Evolutionary conservation across 73 alveolate species (phyloP).

Genomic region (Effrenium voratum): DNA sequence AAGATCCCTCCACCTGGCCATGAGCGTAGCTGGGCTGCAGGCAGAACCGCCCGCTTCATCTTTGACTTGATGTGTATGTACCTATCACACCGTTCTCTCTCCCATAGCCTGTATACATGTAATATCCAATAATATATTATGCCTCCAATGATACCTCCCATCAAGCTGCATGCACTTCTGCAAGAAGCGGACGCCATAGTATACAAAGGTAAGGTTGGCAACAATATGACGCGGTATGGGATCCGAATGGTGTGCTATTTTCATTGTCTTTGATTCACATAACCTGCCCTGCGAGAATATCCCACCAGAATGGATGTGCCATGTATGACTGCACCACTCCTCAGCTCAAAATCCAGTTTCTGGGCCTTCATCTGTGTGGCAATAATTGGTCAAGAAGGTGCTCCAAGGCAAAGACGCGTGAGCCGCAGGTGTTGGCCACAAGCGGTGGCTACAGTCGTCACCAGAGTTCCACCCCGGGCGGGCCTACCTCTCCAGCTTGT

Average conservation of each 20-base stretch:
- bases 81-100: background rate
- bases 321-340: too few relatives aligned
- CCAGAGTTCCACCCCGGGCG: background rate
- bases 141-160: background rate
- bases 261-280: too few relatives aligned
- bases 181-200: background rate
- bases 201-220: background rate
- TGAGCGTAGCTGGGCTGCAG: background rate
- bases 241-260: too few relatives aligned
- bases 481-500: slow-evolving; percentile 34
- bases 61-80: slow-evolving; percentile 52
- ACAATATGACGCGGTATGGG: background rate
- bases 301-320: too few relatives aligned
- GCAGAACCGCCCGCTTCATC: slow-evolving; percentile 35
- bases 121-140: background rate
- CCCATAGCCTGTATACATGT: background rate
- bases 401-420: background rate
- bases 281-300: too few relatives aligned
- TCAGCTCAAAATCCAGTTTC: background rate
- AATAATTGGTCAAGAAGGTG: background rate
- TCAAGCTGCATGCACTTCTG: background rate
- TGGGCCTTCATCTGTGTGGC: background rate
- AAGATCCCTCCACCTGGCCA: background rate
- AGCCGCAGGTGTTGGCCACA: background rate
- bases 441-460: background rate